Base-by-base conservation (phyloP, 2,329 filamentous ascomycete genomes). In the Pezicula neosporulosa region DNA sequence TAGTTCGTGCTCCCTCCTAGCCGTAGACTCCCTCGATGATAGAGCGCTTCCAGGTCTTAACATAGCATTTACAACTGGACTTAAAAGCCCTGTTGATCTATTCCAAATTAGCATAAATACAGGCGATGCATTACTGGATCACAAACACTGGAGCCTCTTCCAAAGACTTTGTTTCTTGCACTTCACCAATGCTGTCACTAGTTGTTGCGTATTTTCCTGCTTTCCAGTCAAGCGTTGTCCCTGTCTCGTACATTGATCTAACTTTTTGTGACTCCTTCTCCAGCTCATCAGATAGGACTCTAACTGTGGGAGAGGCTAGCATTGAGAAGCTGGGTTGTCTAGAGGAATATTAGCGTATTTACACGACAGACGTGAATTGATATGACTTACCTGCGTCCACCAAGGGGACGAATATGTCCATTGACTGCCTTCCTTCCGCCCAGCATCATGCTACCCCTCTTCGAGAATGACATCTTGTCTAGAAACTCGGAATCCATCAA, bases 371-470 rank as follows among this genome's bases (percentile, higher is more conserved):
- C 13, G 24, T 42, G 13, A 39, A 6, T 10, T 33, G 27, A 15
- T 13, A n/a, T 28, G 42, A 53, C 58, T 39, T 53, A 61, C 63
- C 59, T 63, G 53, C 57, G 51, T n/a, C 55, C 55, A 19, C 41
- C 56, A 54, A 58, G 53, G 43, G 35, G 39, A 8, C 63, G 53
- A 37, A 51, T 54, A 38, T 64, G 62, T 2, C 49, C 52, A 54
- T 61, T 59, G 2, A 60, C 54, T 24, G 55, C 62, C 46, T 64
- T 67, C 63, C 76, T 76, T 48, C 74, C 76, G 55, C 77, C 75
- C 63, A 84, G 75, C 75, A 86, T 81, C 60, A 86, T 72, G 67
- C 82, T 85, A 57, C 82, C 82, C 59, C 82, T 75, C 56, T 83
- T 82, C 51, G 82, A 84, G 63, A 86, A 86, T 57, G 75, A 75